phyloP scores from a whole-genome alignment of 306 rosid species.

The Mimosa pudica region DNA sequence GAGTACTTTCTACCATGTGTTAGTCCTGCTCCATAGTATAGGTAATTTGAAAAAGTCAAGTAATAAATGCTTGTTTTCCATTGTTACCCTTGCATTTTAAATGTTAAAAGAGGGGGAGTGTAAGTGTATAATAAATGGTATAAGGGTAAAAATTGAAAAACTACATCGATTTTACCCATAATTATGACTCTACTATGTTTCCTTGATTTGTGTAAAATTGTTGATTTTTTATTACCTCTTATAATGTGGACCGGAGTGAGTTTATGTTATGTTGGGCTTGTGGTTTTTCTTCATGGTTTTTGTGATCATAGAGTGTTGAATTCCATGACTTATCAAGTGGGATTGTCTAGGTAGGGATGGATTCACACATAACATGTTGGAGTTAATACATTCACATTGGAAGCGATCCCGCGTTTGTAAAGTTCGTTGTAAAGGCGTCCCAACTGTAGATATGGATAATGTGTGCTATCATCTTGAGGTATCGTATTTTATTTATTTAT shows the following conservation, averaged over 20 bases:
- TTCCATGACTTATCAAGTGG: slow-evolving; percentile 31
- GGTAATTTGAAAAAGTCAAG: no score
- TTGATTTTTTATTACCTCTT: no score
- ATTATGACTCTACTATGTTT: no score
- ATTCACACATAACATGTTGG: slow-evolving; percentile 95
- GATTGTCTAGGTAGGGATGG: slow-evolving; percentile 86
- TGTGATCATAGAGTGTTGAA: neutral
- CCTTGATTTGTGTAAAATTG: no score
- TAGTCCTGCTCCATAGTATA: neutral
- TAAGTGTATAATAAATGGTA: no score
- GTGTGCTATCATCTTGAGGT: slow-evolving; percentile 89
- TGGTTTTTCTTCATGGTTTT: neutral
- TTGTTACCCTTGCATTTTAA: no score
- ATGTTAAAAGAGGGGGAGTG: no score
- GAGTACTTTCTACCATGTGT: neutral
- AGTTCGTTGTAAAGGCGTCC: slow-evolving; percentile 92
- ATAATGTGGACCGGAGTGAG: no score
- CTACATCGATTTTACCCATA: no score
- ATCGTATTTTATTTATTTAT: slow-evolving; percentile 22
- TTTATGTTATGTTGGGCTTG: neutral
- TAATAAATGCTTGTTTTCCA: no score
- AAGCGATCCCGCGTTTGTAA: slow-evolving; percentile 74
- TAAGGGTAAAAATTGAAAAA: no score
- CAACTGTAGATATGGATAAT: slow-evolving; percentile 91
- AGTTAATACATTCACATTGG: slow-evolving; percentile 95